phyloP scores from a whole-genome alignment of 139 green algal species.

The Pleodorina starrii region DNA sequence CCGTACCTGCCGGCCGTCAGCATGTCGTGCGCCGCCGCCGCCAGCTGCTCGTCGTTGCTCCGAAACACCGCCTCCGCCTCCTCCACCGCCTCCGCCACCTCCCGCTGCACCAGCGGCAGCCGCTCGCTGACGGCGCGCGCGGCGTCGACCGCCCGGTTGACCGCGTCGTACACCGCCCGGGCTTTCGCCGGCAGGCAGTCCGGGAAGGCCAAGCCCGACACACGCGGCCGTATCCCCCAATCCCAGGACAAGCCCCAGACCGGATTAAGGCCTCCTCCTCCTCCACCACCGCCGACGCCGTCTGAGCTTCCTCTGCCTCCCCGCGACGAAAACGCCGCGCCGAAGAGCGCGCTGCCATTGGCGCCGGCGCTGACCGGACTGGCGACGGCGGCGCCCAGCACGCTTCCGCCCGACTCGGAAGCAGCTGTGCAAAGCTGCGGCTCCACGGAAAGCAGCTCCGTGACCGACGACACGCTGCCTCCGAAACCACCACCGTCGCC shows the following conservation, averaged over 20 bases:
- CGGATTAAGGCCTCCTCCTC: not conserved
- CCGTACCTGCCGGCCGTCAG: constrained; percentile 10
- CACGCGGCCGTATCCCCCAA: not conserved
- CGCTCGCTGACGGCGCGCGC: not conserved
- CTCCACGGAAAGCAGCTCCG: not conserved
- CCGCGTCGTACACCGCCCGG: not conserved
- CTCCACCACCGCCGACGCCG: not conserved
- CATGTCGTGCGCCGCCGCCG: not conserved
- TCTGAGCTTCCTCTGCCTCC: too few relatives aligned
- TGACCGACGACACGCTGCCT: not conserved
- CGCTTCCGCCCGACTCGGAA: constrained; percentile 5
- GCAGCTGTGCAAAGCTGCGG: not conserved
- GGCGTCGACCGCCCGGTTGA: not conserved
- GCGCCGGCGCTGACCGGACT: not conserved
- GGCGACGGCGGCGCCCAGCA: not conserved
- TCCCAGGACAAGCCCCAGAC: constrained; percentile 20
- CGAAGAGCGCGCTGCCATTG: not conserved
- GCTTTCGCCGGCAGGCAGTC: constrained; percentile 13
- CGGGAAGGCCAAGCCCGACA: constrained; percentile 15
- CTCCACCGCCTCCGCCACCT: not conserved
- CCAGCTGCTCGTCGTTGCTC: not conserved
- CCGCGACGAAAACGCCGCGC: too few relatives aligned
- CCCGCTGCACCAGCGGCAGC: constrained; percentile 7
- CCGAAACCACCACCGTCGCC: not conserved
- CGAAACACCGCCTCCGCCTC: not conserved